phyloP scores from a whole-genome alignment of 176 grass and related monocot genomes.

The Rhipidocladum racemiflorum region DNA sequence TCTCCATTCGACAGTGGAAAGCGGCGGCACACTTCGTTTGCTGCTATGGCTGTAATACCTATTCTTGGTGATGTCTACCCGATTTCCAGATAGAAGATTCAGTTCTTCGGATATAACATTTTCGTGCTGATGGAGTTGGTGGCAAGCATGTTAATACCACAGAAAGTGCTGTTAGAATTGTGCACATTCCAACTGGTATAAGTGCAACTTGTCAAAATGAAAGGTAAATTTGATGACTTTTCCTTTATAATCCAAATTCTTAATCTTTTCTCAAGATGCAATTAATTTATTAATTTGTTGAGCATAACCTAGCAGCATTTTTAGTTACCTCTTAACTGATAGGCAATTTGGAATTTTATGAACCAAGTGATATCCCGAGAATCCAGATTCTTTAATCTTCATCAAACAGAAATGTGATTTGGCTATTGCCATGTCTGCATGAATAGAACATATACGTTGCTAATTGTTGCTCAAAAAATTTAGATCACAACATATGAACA shows the following conservation, averaged over 20 bases:
- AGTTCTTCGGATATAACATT: constrained; percentile 86
- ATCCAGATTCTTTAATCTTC: background rate
- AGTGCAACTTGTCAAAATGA: constrained; percentile 91
- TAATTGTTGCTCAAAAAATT: constrained; percentile 25
- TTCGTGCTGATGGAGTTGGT: constrained; percentile 78
- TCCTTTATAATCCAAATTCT: background rate
- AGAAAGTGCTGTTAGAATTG: constrained; percentile 94
- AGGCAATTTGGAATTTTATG: background rate
- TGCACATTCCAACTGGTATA: constrained; percentile 90
- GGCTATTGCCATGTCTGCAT: background rate
- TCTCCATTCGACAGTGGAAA: no score
- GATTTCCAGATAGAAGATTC: constrained; percentile 94
- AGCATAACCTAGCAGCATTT: background rate
- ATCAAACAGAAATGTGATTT: background rate
- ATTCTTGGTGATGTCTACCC: background rate
- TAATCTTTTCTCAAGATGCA: background rate
- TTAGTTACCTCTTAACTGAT: background rate
- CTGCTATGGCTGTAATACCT: no score
- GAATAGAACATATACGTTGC: background rate
- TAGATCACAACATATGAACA: constrained; percentile 94
- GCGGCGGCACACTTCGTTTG: no score
- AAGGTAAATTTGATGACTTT: constrained; percentile 55
- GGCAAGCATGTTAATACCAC: constrained; percentile 95
- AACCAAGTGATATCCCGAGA: background rate
- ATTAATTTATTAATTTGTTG: background rate